A percentile compares a stretch with the other conserved stretches of the same genome.
These are phyloP conservation scores for Protomyces lactucae-debilis DNA, from an alignment of 1,139 yeast genomes.

Conservation along the genomic window DNA sequence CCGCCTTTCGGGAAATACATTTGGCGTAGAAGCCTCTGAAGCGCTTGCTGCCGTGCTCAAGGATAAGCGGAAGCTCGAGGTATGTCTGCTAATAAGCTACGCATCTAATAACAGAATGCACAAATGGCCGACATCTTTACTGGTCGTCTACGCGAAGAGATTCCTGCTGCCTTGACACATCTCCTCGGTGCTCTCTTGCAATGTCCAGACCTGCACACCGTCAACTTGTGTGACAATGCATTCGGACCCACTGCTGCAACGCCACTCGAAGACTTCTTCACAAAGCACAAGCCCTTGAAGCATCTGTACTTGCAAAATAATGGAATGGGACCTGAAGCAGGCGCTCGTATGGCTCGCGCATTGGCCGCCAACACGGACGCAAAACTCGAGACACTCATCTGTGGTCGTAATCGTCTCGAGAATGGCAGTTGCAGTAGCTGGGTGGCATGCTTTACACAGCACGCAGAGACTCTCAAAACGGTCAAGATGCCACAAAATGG, in stretches of 20 bases:
- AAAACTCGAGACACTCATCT: slow-evolving; percentile 74
- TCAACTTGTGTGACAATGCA: slow-evolving; percentile 90
- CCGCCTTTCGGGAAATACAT: slow-evolving; percentile 87
- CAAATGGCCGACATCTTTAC: slow-evolving; percentile 90
- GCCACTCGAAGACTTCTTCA: slow-evolving; percentile 72
- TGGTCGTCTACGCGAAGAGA: slow-evolving; percentile 89
- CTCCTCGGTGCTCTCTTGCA: slow-evolving; percentile 68
- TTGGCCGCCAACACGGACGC: slow-evolving; percentile 66
- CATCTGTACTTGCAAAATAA: slow-evolving; percentile 87
- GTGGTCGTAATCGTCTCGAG: slow-evolving; percentile 95
- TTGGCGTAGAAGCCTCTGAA: slow-evolving; percentile 83
- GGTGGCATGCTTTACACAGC: slow-evolving; percentile 70
- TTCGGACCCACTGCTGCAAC: slow-evolving; percentile 93
- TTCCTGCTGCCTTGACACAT: slow-evolving; percentile 72
- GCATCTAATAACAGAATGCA: slow-evolving; percentile 46
- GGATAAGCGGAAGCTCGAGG: slow-evolving; percentile 44
- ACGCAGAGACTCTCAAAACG: slow-evolving; percentile 57
- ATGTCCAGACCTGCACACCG: slow-evolving; percentile 62
- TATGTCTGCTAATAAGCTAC: slow-evolving; percentile 36
- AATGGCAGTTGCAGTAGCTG: slow-evolving; percentile 71
- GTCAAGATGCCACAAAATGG: slow-evolving; percentile 91
- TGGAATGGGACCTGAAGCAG: slow-evolving; percentile 97
- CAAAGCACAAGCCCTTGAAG: slow-evolving; percentile 70
- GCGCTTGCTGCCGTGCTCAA: slow-evolving; percentile 58
- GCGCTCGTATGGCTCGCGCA: slow-evolving; percentile 85